Base-by-base conservation (phyloP, 2,329 filamentous ascomycete genomes). In the Calonectria naviculata region DNA sequence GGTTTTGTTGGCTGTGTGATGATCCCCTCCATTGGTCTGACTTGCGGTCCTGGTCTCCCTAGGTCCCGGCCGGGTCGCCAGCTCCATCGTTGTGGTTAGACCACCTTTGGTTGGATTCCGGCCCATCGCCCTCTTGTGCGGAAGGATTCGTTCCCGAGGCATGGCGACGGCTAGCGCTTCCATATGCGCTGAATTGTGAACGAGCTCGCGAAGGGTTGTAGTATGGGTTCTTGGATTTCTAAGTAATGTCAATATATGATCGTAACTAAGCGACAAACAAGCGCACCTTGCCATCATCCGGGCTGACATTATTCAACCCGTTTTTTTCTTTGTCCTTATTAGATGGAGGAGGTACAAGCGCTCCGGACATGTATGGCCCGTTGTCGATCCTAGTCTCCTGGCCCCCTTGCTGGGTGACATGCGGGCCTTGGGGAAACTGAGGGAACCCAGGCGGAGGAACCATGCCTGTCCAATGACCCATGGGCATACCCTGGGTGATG, bases 221-320 rank as follows among this genome's bases (percentile, higher is more conserved):
- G 64, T 81, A 81, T 1, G 80, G 79, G 54, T 81, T 81, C 1
- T 71, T 38, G 26, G 72, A 63, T n/a, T 65, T 69, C 69, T 74
- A 34, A 17, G 47, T 46, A 31, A 28, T 21, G 49, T 70, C 31
- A 76, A 75, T 64, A 44, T 69, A 62, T 61, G 42, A 60, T 41
- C 17, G 38, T 46, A 15, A 38, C 28, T 17, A 21, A 34, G 21
- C 41, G 12, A 1, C 12, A 38, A 12, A 15, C 5, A 28, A 19
- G 38, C 71, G 71, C 70, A 79, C 77, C 65, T 69, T 76, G 44
- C 54, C 34, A 34, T 69, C 38, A 28, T 66, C 63, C 3, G 81
- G 81, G 1, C 74, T 78, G 38, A 83, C 78, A 47, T 84, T 83
- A 73, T 82, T 80, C 12, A 65, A 65, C 10, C 78, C 78, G 12